Evolutionary conservation across 208 protist species (phyloP).

Genomic region (Angomonas deanei): DNA sequence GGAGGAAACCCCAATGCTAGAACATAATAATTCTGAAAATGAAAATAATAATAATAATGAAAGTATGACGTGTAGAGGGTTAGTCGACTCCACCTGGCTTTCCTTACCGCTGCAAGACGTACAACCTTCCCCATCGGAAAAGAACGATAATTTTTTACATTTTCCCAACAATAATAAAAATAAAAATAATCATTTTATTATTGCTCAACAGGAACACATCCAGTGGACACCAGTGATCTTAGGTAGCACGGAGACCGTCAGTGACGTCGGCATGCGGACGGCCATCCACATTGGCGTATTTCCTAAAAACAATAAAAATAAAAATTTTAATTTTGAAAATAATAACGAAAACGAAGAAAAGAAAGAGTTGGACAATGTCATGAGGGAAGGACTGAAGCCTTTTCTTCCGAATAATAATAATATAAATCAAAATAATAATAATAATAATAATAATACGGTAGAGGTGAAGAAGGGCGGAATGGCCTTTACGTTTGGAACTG

Average conservation of each 20-base stretch:
- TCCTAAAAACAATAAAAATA: neutral
- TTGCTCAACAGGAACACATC: constrained; percentile 30
- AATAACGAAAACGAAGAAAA: neutral
- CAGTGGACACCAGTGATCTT: constrained; percentile 71
- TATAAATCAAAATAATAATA: no score
- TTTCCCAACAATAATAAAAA: neutral
- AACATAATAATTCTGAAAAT: constrained; percentile 1
- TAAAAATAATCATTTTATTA: neutral
- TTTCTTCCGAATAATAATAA: no score
- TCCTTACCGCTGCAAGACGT: neutral
- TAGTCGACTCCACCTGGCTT: neutral
- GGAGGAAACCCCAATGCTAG: neutral
- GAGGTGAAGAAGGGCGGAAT: no score
- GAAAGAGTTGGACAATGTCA: no score
- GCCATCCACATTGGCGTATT: constrained; percentile 34
- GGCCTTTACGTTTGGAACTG: no score
- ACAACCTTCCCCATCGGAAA: neutral
- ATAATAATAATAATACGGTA: no score
- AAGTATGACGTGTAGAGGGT: neutral
- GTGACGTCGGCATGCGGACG: constrained; percentile 54
- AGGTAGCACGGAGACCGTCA: constrained; percentile 58
- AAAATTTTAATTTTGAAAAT: no score
- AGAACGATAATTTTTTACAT: no score
- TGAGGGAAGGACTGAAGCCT: no score
- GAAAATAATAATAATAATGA: neutral